Percentiles rank a stretch among this genome's conserved stretches.
These are phyloP conservation scores for Lactifluus hygrophoroides DNA, from an alignment of 768 basidiomycete species.

Conservation along the genomic window DNA sequence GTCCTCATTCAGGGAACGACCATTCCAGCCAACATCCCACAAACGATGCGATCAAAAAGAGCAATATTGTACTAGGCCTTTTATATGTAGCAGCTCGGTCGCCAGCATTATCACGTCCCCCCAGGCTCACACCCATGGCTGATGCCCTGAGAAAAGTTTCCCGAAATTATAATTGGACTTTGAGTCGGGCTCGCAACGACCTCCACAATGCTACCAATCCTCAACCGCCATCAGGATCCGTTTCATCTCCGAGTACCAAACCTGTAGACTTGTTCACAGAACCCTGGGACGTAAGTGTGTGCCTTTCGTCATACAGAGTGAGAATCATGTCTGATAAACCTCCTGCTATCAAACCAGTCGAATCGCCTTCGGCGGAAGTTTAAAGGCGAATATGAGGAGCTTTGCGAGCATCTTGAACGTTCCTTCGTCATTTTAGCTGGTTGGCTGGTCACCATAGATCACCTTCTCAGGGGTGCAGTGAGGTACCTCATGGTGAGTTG, in stretches of 20 bases:
- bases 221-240: neutral
- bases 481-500: constrained; percentile 1
- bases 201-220: neutral
- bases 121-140: neutral
- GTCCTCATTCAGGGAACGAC: too few relatives aligned
- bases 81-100: neutral
- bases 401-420: constrained; percentile 3
- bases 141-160: constrained; percentile 10
- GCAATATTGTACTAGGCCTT: neutral
- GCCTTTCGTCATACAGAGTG: neutral
- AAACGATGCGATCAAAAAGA: too few relatives aligned
- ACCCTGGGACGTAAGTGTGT: constrained; percentile 4
- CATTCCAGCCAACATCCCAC: too few relatives aligned
- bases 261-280: neutral
- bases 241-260: neutral
- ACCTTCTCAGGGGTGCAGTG: neutral
- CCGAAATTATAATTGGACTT: constrained; percentile 5
- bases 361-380: constrained; percentile 6
- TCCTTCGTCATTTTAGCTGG: neutral
- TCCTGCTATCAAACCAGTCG: neutral
- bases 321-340: neutral
- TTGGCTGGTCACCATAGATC: neutral
- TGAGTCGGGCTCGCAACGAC: constrained; percentile 14
- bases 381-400: constrained; percentile 8
- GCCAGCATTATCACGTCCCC: neutral